Base-by-base conservation (phyloP, 2,329 filamentous ascomycete genomes). In the Meredithiella fracta region DNA sequence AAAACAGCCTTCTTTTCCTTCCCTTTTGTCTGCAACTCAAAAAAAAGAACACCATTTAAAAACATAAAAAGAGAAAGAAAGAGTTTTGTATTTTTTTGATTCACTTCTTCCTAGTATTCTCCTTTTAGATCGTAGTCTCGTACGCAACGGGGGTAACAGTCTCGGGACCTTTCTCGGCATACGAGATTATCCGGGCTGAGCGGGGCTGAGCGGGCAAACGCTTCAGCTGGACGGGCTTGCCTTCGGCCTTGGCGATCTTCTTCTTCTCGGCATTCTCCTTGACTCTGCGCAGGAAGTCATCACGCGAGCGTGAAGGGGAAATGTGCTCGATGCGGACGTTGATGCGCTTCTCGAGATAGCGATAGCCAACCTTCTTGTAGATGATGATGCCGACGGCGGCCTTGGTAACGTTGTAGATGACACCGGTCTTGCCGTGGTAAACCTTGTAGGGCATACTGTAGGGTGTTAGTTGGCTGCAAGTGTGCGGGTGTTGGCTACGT, bases 271-370 rank as follows among this genome's bases (percentile, higher is more conserved):
- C 89, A 78, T 97, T 97, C 70, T 81, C 76, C 87, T 97, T 97
- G 73, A 98, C 91, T 69, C 91, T 85, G 77, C 80, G 83, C 69
- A 97, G 75, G 81, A 98, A 97, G 73, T 92, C 91, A 68, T 97
- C 91, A 70, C 92, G 83, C 68, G 91, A 97, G 72, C 92, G 86
- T 66, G 91, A 97, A 71, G 86, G 86, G 69, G 77, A 76, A 75
- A 98, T 81, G 84, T 98, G 92, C 85, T 98, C 92, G 74, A 97
- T 76, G 72, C 92, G 88, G 77, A 98, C 80, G 83, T 95, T 97
- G 79, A 98, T 83, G 73, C 92, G 91, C 89, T 98, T 98, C 86
- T 98, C 92, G 73, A 98, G 80, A 83, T 96, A 98, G 70, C 91
- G 86, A 85, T 97, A 92, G 77, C 90, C 89, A 72, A 98, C 92